Conservation (phyloP, 2,329 filamentous ascomycete species). For the Cercospora sesami region DNA sequence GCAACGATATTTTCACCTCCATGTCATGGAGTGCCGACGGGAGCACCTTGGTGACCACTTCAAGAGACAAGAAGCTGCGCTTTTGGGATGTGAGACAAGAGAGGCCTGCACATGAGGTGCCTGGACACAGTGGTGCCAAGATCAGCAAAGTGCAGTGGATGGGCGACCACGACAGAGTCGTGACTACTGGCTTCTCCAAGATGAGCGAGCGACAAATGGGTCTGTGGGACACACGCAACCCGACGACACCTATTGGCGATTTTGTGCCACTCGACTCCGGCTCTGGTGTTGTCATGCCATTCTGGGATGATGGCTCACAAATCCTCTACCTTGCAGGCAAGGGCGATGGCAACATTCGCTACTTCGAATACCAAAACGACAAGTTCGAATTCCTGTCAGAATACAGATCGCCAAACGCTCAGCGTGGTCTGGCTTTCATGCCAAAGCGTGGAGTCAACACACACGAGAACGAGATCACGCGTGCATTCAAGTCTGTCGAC, state of each 20-base stretch:
- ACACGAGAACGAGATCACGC: slow-evolving; percentile 94
- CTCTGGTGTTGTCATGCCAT: slow-evolving; percentile 97
- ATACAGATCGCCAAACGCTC: slow-evolving; percentile 94
- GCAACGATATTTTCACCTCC: slow-evolving; percentile 90
- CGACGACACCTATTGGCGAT: slow-evolving; percentile 78
- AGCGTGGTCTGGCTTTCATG: slow-evolving; percentile 90
- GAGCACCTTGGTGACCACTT: slow-evolving; percentile 83
- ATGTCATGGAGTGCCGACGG: slow-evolving; percentile 94
- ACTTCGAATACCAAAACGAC: slow-evolving; percentile 97
- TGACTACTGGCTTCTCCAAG: slow-evolving; percentile 93
- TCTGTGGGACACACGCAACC: slow-evolving; percentile 86
- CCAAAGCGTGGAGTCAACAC: slow-evolving; percentile 93
- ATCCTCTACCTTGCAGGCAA: slow-evolving; percentile 96
- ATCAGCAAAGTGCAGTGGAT: slow-evolving; percentile 97
- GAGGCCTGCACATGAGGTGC: slow-evolving; percentile 76
- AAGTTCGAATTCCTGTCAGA: slow-evolving; percentile 97
- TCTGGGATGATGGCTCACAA: slow-evolving; percentile 97
- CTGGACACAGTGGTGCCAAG: slow-evolving; percentile 90
- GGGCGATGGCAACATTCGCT: slow-evolving; percentile 98
- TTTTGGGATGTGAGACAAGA: slow-evolving; percentile 98
- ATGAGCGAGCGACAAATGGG: slow-evolving; percentile 98
- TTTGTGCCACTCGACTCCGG: slow-evolving; percentile 92
- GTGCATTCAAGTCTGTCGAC: slow-evolving; percentile 95
- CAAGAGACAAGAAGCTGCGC: slow-evolving; percentile 95
- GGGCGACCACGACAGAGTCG: slow-evolving; percentile 93